Evolutionary conservation across 768 basidiomycete species (phyloP), one percentile per base, ranked within the genome.

Genomic region (Rhizopogon rudus): DNA sequence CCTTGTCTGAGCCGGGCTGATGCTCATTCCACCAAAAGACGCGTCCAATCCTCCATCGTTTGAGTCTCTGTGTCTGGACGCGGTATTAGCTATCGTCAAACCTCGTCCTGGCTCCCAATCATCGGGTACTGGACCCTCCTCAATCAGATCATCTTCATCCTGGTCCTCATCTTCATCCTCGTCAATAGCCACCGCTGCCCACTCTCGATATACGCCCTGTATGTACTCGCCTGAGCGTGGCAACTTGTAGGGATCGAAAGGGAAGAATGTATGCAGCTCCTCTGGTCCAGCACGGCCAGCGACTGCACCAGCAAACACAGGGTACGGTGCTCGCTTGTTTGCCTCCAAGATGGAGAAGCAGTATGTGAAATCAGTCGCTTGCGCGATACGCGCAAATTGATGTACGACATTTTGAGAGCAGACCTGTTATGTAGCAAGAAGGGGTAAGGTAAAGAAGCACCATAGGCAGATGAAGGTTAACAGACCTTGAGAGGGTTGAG

Each of bases 171-270:
- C 87, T 0, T 84, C 87, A 6, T 86, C 87, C 16, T 84, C 82
- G 7, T 74, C 78, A 22, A 82, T 76, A 4, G 90, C 87, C 3
- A 96, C 93, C 33, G 83, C 75, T 16, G 84, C 76, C 96, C 96
- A 99, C 57, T 95, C 91, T 44, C 94, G 78, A 64, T 98, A 99
- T 28, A 97, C 81, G 8, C 76, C 77, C 52, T 91, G 84, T 53
- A 99, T 88, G 64, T 86, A 97, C 20, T 71, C 68, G 31, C 80
- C 76, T 39, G 92, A 93, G 55, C 83, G 79, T 0, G 92, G 88
- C 5, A 99, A 83, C 56, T 86, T 89, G 75, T 93, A 98, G 2
- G 97, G 97, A 69, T 99, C 97, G 67, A 99, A 99, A 0, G 97
- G 97, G 77, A 99, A 99, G 76, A 98, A 98, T 10, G 87, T 84